Evolutionary conservation across 176 grass and related monocot species (phyloP), one percentile per base, ranked within the genome.

Genomic region (Avena sativa): DNA sequence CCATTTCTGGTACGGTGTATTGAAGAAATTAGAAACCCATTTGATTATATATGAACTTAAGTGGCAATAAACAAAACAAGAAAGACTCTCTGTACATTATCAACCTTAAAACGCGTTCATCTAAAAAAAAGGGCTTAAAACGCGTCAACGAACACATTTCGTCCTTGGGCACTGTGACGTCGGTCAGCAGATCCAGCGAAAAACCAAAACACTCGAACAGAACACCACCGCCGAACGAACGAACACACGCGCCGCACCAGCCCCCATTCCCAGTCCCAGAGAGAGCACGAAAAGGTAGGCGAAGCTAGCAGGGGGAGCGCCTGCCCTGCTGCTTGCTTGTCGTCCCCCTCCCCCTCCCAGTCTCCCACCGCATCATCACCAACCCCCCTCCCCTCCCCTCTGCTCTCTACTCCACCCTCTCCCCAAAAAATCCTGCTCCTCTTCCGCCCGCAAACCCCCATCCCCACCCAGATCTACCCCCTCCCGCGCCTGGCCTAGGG

Each of bases 291-390:
- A 86, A 87, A 86, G 71, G 83, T 70, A 0, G 70, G 88, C 83
- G 78, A 76, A 82, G 60, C 47, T 79, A 56, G 55, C 28, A 46
- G 71, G 47, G 25, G 63, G 25, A 65, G 62, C 61, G 60, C 59
- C 59, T 61, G 2, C 38, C 12, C 55, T 55, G 67, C 50, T 6
- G 60, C 79, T 30, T 70, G 53, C 55, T 59, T 76, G 88, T 77
- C 83, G 83, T 70, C 46, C 61, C 60, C 80, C 76, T 64, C 46
- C 8, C 46, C 46, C 46, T 48, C 46, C 9, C 74, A 43, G 40
- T 43, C 48, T 55, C 71, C 84, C 85, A 84, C 56, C 71, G 83
- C 87, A 78, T 86, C 74, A 81, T 56, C 88, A 92, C 88, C 91
- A 89, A 88, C 82, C 88, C 78, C 71, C 72, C 20, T 8, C 65